Evolutionary conservation across 1,284 basidiomycete species (phyloP).

Genomic region (Ustilago lituana): DNA sequence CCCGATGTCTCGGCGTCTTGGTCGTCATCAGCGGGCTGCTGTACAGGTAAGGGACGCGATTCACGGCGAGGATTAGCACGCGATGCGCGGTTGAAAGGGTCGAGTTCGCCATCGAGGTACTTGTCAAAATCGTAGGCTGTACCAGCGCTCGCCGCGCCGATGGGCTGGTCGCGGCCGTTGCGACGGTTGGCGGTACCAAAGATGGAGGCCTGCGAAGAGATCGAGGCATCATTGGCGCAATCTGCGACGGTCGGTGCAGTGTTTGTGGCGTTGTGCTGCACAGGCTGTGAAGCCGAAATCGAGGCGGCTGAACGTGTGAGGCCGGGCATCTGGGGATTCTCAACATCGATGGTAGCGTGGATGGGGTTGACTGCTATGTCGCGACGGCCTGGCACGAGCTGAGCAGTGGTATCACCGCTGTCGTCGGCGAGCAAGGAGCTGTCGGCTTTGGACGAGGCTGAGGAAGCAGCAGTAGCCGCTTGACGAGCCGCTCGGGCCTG

Average conservation of each 20-base stretch:
- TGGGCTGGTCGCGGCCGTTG: slow-evolving; percentile 26
- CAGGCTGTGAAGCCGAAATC: not conserved
- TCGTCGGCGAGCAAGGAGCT: slow-evolving; percentile 24
- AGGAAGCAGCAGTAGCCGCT: slow-evolving; percentile 6
- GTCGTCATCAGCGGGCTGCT: slow-evolving; percentile 6
- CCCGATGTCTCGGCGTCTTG: slow-evolving; percentile 22
- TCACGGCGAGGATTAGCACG: slow-evolving; percentile 34
- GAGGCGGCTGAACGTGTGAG: not conserved
- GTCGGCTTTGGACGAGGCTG: slow-evolving; percentile 10
- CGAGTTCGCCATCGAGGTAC: slow-evolving; percentile 44
- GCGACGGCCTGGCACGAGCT: slow-evolving; percentile 29
- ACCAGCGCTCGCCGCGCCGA: slow-evolving; percentile 16
- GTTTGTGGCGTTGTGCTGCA: not conserved
- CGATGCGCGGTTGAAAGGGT: slow-evolving; percentile 45
- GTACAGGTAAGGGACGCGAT: slow-evolving; percentile 38
- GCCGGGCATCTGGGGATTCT: slow-evolving; percentile 28
- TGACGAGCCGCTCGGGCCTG: slow-evolving; percentile 31
- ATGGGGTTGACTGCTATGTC: slow-evolving; percentile 12
- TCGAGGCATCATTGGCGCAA: slow-evolving; percentile 9
- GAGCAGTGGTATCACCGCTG: slow-evolving; percentile 33
- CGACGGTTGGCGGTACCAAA: slow-evolving; percentile 33
- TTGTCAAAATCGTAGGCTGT: slow-evolving; percentile 45
- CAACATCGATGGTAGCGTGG: slow-evolving; percentile 31
- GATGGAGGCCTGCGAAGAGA: slow-evolving; percentile 30
- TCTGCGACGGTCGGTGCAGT: not conserved